Conservation (phyloP, 441 rosid genomes). For the Lepidium campestre region DNA sequence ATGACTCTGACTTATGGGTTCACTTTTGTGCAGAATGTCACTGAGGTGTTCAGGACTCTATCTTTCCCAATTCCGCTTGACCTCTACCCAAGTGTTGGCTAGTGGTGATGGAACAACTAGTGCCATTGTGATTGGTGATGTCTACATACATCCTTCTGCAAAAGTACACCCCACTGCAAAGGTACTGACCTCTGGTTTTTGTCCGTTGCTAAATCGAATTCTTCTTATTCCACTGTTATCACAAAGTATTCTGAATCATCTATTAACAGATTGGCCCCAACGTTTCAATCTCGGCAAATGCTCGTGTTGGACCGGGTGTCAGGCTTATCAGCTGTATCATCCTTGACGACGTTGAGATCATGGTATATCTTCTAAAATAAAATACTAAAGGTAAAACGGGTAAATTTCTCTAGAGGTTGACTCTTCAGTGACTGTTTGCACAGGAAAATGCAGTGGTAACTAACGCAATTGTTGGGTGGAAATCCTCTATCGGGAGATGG, state of each 20-base stretch:
- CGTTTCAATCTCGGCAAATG: constrained; percentile 90
- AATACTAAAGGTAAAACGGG: neutral
- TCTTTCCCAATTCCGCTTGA: constrained; percentile 70
- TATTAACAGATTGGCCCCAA: constrained; percentile 80
- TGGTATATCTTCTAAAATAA: constrained; percentile 37
- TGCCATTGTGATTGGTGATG: constrained; percentile 75
- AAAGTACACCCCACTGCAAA: constrained; percentile 94
- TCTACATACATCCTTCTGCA: constrained; percentile 91
- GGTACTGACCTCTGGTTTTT: constrained; percentile 35
- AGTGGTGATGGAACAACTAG: constrained; percentile 62
- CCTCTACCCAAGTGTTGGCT: constrained; percentile 76
- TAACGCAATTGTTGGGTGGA: constrained; percentile 87
- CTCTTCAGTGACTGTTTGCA: constrained; percentile 13
- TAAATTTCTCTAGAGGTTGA: constrained; percentile 9
- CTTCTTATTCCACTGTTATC: neutral
- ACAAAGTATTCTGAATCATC: constrained; percentile 11
- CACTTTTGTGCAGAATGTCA: constrained; percentile 57
- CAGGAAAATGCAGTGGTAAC: constrained; percentile 91
- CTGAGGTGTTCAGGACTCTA: constrained; percentile 75
- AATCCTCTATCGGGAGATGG: constrained; percentile 89
- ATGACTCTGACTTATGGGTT: constrained; percentile 7
- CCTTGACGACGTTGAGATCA: constrained; percentile 80
- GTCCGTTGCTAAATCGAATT: neutral
- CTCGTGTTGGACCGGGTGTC: constrained; percentile 90
- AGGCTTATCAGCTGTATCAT: constrained; percentile 86